phyloP scores from a whole-genome alignment of 2,329 filamentous ascomycete species.

The Colletotrichum higginsianum region DNA sequence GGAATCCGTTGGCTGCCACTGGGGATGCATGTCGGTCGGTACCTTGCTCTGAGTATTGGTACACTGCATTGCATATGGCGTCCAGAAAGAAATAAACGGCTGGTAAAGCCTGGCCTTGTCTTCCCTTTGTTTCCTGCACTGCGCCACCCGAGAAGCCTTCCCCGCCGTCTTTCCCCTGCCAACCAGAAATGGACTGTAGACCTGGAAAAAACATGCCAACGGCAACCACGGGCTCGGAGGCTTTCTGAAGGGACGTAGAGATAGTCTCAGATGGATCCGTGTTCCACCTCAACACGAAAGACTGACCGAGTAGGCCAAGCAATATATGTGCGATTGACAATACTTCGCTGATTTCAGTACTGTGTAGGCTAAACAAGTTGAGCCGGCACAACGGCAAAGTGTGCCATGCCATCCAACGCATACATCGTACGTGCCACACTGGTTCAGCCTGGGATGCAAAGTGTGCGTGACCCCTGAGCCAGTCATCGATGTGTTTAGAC shows the following conservation, averaged over 20 bases:
- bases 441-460: slow-evolving; percentile 3
- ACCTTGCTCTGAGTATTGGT: not conserved
- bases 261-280: not conserved
- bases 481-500: slow-evolving; percentile 13
- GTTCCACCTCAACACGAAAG: slow-evolving; percentile 16
- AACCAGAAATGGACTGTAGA: slow-evolving; percentile 7
- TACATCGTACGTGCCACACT: slow-evolving; percentile 12
- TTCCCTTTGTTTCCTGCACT: slow-evolving; percentile 10
- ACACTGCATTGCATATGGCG: not conserved
- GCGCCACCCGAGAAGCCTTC: slow-evolving; percentile 19
- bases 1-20: slow-evolving; percentile 18
- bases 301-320: slow-evolving; percentile 10
- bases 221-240: slow-evolving; percentile 7
- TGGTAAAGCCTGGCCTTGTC: slow-evolving; percentile 24
- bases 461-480: not conserved
- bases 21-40: slow-evolving; percentile 11
- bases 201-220: slow-evolving; percentile 27
- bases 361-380: slow-evolving; percentile 11
- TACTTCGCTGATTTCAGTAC: not conserved
- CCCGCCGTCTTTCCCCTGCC: slow-evolving; percentile 6
- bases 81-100: slow-evolving; percentile 18
- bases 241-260: slow-evolving; percentile 2
- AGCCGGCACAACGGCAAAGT: not conserved
- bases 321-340: not conserved
- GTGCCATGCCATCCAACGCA: not conserved